Percentiles rank a stretch among this genome's conserved stretches.
phyloP scores from a whole-genome alignment of 2,329 filamentous ascomycete species.

The Lasiodiplodia gonubiensis region DNA sequence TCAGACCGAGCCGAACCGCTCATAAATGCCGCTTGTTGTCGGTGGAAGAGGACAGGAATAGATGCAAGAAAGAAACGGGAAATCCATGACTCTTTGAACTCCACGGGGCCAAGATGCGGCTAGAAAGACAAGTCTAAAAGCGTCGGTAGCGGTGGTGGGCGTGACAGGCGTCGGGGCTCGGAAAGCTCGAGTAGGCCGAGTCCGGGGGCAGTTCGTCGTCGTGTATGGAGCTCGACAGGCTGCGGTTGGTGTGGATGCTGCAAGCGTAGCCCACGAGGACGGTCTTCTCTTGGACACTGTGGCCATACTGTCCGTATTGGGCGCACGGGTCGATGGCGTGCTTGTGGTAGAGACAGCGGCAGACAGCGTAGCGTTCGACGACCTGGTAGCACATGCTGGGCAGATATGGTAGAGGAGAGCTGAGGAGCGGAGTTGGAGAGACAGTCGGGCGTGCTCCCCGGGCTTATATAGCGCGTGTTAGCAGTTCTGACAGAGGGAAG shows the following conservation, averaged over 20 bases:
- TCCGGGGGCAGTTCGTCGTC: slow-evolving; percentile 5
- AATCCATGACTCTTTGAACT: background rate
- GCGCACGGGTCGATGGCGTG: slow-evolving; percentile 85
- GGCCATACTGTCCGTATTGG: slow-evolving; percentile 74
- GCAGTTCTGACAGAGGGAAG: slow-evolving; percentile 16
- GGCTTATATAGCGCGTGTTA: slow-evolving; percentile 26
- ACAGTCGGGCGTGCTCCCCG: background rate
- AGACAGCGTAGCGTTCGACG: slow-evolving; percentile 83
- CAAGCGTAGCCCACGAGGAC: slow-evolving; percentile 86
- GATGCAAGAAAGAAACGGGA: background rate
- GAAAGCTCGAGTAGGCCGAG: slow-evolving; percentile 11
- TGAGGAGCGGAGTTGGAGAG: background rate
- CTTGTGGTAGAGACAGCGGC: slow-evolving; percentile 85
- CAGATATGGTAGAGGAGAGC: background rate
- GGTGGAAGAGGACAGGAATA: background rate
- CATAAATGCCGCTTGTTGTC: slow-evolving; percentile 6
- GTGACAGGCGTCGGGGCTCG: slow-evolving; percentile 4
- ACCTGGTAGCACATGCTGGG: slow-evolving; percentile 81
- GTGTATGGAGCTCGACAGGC: background rate
- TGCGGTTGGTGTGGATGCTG: slow-evolving; percentile 55
- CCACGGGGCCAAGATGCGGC: no score
- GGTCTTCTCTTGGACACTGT: slow-evolving; percentile 73
- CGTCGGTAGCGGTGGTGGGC: slow-evolving; percentile 23
- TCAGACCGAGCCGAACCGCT: background rate
- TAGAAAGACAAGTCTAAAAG: no score